Conservation (phyloP, 495 filamentous ascomycete genomes). For the Penicillium simplicissimum region DNA sequence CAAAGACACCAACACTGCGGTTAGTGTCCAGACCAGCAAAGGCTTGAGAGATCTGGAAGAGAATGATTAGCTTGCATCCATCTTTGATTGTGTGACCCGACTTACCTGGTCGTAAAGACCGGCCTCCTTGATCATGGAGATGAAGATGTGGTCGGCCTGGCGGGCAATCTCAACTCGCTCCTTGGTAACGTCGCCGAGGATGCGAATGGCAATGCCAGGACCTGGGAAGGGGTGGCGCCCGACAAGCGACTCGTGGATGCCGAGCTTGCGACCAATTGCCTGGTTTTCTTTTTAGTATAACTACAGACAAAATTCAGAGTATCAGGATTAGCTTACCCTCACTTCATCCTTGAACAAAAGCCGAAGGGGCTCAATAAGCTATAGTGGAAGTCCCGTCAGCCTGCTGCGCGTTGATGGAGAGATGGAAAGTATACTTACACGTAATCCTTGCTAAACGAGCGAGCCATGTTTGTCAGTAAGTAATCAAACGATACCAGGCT, state of each 20-base stretch:
- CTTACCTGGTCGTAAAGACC: conserved; percentile 70
- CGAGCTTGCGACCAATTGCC: conserved; percentile 72
- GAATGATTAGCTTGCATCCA: conserved; percentile 6
- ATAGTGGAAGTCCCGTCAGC: conserved; percentile 53
- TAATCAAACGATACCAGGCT: conserved; percentile 8
- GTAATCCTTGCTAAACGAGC: conserved; percentile 27
- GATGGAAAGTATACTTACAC: conserved; percentile 20
- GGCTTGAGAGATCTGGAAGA: conserved; percentile 65
- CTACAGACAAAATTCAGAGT: background rate
- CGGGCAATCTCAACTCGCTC: conserved; percentile 79
- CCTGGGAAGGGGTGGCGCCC: conserved; percentile 81
- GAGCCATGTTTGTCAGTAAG: conserved; percentile 16
- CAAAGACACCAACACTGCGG: conserved; percentile 26
- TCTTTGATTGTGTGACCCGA: background rate
- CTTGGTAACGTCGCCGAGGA: conserved; percentile 83
- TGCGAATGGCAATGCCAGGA: conserved; percentile 86
- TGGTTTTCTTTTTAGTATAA: conserved; percentile 5
- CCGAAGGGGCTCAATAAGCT: conserved; percentile 78
- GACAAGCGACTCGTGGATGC: conserved; percentile 74
- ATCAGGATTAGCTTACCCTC: conserved; percentile 34
- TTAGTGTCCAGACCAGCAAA: conserved; percentile 68
- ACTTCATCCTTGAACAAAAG: conserved; percentile 83
- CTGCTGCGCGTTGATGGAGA: background rate
- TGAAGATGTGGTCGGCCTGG: conserved; percentile 81
- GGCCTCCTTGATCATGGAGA: conserved; percentile 78